Conservation (phyloP, 1,284 basidiomycete species). For the Chondrostereum purpureum region DNA sequence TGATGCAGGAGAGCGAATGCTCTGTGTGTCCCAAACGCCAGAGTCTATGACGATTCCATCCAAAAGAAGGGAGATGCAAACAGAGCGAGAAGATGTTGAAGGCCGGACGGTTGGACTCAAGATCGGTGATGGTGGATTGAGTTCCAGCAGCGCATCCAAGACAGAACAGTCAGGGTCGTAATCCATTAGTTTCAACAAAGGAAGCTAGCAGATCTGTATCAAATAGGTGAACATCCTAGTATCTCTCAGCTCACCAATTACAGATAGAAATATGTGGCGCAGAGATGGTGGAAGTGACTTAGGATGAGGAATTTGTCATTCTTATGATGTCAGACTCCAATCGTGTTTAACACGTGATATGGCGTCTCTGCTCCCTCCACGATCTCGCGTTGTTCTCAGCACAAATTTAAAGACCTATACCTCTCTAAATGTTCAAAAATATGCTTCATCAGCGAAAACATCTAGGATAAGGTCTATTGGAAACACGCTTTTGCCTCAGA, state of each 20-base stretch:
- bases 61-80: neutral
- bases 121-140: neutral
- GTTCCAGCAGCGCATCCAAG: neutral
- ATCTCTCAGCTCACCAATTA: no score
- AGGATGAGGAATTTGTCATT: no score
- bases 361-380: neutral
- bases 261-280: neutral
- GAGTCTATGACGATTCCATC: neutral
- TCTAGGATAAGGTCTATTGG: no score
- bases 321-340: neutral
- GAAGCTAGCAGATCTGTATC: no score
- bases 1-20: neutral
- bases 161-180: neutral
- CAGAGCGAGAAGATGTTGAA: neutral
- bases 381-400: neutral
- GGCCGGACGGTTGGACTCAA: neutral
- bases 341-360: neutral
- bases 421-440: no score
- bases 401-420: no score
- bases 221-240: no score
- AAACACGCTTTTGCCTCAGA: no score
- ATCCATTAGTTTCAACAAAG: no score
- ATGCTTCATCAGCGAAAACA: no score
- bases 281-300: neutral
- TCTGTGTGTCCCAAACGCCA: neutral